Evolutionary conservation across 2,329 filamentous ascomycete genomes (phyloP), one percentile per base, ranked within the genome.

Genomic region (Cercospora canescens): DNA sequence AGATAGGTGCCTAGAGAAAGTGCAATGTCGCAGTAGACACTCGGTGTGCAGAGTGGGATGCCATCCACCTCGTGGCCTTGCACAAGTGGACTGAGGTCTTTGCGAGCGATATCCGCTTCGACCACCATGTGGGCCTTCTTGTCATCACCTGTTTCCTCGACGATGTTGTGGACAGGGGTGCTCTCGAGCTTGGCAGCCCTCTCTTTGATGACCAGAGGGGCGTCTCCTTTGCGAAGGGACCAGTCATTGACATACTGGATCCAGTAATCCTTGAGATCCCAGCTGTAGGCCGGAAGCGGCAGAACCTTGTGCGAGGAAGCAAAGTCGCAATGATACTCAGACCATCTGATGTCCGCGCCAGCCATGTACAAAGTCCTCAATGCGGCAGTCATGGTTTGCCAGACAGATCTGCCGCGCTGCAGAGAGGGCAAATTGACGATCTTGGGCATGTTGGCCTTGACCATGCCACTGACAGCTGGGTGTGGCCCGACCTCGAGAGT

Each of bases 401-500:
- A 91, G 24, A 86, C 81, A 65, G 86, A 80, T 73, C 91, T 88
- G 50, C 83, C 85, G 65, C 88, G 86, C 34, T 87, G 87, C 11
- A 91, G 81, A 2, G 89, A 88, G 2, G 88, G 84, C 45, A 85
- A 81, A 28, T 84, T 85, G 9, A 82, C 79, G 28, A 85, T 85
- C 62, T 91, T 83, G 4, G 85, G 87, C n/a, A n/a, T n/a, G n/a
- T n/a, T n/a, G 16, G 86, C 84, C 80, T 89, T 90, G 69, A 92
- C 84, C 84, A 93, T 88, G 66, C 85, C 85, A 52, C 85, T 84
- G 77, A 87, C 90, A 14, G 92, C 86, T 0, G 90, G 89, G 72
- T 92, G 88, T 39, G 90, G 89, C n/a, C 91, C 91, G 69, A 93
- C 80, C 76, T 93, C 91, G 63, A 93, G 80, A 86, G 87, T 92